phyloP scores from a whole-genome alignment of 768 basidiomycete species.

The Mycena filopes region DNA sequence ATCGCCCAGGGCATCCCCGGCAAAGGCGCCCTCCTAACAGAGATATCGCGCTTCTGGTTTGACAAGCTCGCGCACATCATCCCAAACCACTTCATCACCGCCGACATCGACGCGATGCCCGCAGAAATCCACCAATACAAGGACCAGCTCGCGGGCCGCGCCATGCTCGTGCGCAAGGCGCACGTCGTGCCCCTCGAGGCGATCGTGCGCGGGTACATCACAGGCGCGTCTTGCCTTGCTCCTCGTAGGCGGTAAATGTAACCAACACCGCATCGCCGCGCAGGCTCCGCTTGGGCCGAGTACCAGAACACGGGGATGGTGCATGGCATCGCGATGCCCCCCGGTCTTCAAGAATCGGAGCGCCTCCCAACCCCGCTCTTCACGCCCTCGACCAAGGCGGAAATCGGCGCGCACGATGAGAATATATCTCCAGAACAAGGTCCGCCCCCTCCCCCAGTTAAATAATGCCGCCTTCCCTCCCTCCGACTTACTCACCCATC shows the following conservation, averaged over 20 bases:
- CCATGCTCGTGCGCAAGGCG: constrained; percentile 93
- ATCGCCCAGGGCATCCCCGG: constrained; percentile 87
- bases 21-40: constrained; percentile 90
- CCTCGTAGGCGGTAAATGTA: neutral
- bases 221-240: constrained; percentile 63
- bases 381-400: constrained; percentile 97
- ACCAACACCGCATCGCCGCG: neutral
- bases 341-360: constrained; percentile 85
- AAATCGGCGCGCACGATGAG: constrained; percentile 93
- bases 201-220: constrained; percentile 95
- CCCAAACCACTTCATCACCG: constrained; percentile 90
- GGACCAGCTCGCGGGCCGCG: constrained; percentile 81
- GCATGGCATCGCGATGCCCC: constrained; percentile 83
- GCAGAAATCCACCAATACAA: constrained; percentile 77
- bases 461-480: neutral
- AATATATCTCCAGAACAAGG: constrained; percentile 91
- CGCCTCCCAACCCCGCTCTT: constrained; percentile 87
- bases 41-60: constrained; percentile 97
- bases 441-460: constrained; percentile 38
- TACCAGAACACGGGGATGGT: constrained; percentile 90
- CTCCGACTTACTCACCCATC: neutral
- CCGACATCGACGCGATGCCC: constrained; percentile 84
- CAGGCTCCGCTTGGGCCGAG: constrained; percentile 96
- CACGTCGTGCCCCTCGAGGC: constrained; percentile 92
- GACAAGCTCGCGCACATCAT: constrained; percentile 80